Evolutionary conservation across 345 rosid species (phyloP), one percentile per base, ranked within the genome.

Genomic region (Bruguiera parviflora): DNA sequence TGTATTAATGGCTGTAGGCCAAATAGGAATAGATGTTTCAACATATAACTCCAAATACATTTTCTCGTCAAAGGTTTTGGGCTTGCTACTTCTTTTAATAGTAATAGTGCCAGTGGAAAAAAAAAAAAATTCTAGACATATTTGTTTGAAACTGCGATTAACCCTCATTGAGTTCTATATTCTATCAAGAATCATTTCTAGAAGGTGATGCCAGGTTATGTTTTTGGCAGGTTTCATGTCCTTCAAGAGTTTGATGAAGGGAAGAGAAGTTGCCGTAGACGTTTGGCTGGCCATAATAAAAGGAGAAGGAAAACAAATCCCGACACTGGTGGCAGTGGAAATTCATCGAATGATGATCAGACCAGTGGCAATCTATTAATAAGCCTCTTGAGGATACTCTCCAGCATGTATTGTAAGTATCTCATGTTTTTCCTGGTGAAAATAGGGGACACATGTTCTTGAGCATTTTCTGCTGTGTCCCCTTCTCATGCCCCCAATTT

Each of bases 181-280:
- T 21, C 37, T 37, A 33, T 19, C 27, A 31, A 56, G 28, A 16
- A n/a, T 43, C 25, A 9, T 31, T 46, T 31, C 27, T 53, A 39
- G 49, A 43, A 61, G 65, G 53, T 73, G 55, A 62, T 67, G 35
- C 63, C 22, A 61, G 58, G 53, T 53, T 66, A 8, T 63, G 71
- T 61, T 69, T 61, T 62, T 78, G 61, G 64, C 78, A 96, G 99
- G 88, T 96, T 96, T 79, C 99, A 96, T 80, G 86, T 82, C 74
- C 98, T 96, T 82, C 86, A 89, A 82, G 99, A 96, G 79, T 96
- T 96, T 77, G 98, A 96, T 79, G 99, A 96, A 77, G 99, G 99
- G 10, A 96, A 92, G 87, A 85, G 99, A 85, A 96, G 99, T 70
- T 96, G 99, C 69, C 92, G 99, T 37, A 86, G 98, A 72, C 98